phyloP scores from a whole-genome alignment of 2,329 filamentous ascomycete species.

The Raffaelea ambrosiae region DNA sequence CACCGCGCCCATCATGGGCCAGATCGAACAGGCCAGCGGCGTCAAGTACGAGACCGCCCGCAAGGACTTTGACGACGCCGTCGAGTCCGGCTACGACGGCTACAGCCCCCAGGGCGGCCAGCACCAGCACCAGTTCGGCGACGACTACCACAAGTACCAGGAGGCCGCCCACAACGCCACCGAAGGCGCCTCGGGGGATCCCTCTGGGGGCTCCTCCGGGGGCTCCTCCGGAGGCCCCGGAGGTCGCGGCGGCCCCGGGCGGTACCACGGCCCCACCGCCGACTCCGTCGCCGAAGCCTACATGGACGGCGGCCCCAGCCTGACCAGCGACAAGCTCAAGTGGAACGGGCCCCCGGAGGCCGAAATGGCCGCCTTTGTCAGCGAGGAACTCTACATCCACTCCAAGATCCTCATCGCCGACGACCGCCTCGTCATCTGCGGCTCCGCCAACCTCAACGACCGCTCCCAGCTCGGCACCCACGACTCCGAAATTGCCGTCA shows the following conservation, averaged over 20 bases:
- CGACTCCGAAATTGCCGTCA: constrained; percentile 81
- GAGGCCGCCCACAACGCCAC: constrained; percentile 44
- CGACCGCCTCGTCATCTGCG: constrained; percentile 73
- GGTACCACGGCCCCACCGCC: constrained; percentile 45
- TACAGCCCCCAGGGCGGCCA: constrained; percentile 15
- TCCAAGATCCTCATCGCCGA: constrained; percentile 73
- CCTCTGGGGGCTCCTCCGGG: no score
- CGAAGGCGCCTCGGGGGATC: constrained; percentile 1
- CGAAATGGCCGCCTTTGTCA: constrained; percentile 54
- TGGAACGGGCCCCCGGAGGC: constrained; percentile 27
- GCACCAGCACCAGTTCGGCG: constrained; percentile 22
- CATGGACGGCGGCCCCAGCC: constrained; percentile 68
- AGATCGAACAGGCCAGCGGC: constrained; percentile 53
- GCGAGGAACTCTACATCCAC: constrained; percentile 55
- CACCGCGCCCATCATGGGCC: constrained; percentile 50
- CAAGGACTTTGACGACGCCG: constrained; percentile 51
- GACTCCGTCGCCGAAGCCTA: constrained; percentile 74
- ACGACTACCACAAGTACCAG: constrained; percentile 64
- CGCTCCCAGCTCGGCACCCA: constrained; percentile 73
- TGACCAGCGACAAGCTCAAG: constrained; percentile 32
- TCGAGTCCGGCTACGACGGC: constrained; percentile 36
- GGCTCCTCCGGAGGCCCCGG: no score
- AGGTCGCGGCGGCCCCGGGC: background rate
- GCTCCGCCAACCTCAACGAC: constrained; percentile 52
- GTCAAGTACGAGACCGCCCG: constrained; percentile 60